Evolutionary conservation across 306 rosid species (phyloP).

Genomic region (Lathyrus aphaca): DNA sequence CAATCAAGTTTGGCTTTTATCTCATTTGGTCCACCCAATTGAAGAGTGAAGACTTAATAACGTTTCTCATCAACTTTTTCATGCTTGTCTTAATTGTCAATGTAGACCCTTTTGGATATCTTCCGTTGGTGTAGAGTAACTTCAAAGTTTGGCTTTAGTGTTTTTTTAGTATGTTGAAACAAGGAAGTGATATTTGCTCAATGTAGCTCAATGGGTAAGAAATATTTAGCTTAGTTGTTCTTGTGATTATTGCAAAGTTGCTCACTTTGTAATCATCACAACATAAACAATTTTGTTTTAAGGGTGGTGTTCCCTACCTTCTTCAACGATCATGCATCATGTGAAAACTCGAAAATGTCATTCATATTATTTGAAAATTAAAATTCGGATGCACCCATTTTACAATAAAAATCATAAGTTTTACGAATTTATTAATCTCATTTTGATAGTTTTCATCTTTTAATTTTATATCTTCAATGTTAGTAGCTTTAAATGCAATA

Average conservation of each 20-base stretch:
- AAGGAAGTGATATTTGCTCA: background rate
- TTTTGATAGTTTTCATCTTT: too few relatives aligned
- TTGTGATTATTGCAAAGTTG: constrained; percentile 44
- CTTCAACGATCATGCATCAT: too few relatives aligned
- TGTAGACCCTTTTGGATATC: constrained; percentile 3
- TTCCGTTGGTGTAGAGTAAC: constrained; percentile 37
- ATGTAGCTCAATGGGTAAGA: constrained; percentile 4
- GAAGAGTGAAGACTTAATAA: constrained; percentile 2
- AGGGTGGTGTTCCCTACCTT: too few relatives aligned
- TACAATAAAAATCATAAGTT: too few relatives aligned
- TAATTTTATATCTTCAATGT: too few relatives aligned
- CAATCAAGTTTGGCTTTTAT: constrained; percentile 33
- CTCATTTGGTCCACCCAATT: constrained; percentile 37
- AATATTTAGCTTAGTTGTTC: constrained; percentile 34
- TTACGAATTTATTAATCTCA: too few relatives aligned
- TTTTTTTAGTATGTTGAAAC: background rate
- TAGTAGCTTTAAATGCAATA: too few relatives aligned
- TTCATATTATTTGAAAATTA: too few relatives aligned
- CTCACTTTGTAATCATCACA: constrained; percentile 26
- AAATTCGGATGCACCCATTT: too few relatives aligned
- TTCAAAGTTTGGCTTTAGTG: constrained; percentile 39
- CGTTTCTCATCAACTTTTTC: constrained; percentile 49
- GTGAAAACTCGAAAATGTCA: too few relatives aligned
- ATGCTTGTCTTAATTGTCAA: constrained; percentile 52
- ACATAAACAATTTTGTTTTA: background rate